Percentiles rank a stretch among this genome's conserved stretches.
These are phyloP conservation scores for Myochromella boudieri DNA, from an alignment of 768 basidiomycete species.

Conservation along the genomic window DNA sequence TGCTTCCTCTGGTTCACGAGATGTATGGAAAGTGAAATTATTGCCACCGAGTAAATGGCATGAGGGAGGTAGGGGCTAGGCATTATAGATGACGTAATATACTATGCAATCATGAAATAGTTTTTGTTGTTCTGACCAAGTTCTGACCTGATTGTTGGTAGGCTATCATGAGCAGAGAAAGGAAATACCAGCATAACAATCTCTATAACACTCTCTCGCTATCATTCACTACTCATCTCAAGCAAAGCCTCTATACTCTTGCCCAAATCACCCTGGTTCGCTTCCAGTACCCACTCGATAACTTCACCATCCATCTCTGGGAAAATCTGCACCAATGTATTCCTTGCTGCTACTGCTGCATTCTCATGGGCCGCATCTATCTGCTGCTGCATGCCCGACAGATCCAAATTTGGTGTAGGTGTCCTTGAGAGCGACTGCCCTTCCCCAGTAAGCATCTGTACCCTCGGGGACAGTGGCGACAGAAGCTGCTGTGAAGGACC, in stretches of 20 bases:
- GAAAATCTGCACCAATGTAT: conserved; percentile 88
- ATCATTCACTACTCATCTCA: conserved; percentile 62
- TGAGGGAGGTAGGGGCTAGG: conserved; percentile 54
- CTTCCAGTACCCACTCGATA: conserved; percentile 86
- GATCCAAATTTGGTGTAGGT: conserved; percentile 68
- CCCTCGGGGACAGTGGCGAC: conserved; percentile 39
- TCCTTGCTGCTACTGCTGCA: conserved; percentile 67
- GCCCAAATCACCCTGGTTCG: conserved; percentile 85
- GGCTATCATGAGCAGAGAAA: too few species aligned
- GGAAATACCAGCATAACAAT: neutral
- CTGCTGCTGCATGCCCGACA: conserved; percentile 69
- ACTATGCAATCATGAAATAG: too few species aligned
- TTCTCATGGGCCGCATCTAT: conserved; percentile 78
- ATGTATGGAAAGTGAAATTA: conserved; percentile 69
- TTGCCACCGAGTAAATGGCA: conserved; percentile 60
- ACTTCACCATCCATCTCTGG: conserved; percentile 80
- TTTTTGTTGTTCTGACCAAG: too few species aligned
- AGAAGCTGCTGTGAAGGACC: conserved; percentile 45
- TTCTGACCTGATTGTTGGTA: too few species aligned
- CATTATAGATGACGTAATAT: conserved; percentile 22
- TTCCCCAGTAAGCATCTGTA: conserved; percentile 39
- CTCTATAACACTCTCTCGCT: conserved; percentile 4
- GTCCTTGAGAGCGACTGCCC: conserved; percentile 53
- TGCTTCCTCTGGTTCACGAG: conserved; percentile 52
- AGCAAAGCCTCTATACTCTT: conserved; percentile 84